These are phyloP conservation scores for Trichoderma sp. DNA, from an alignment of 2,329 filamentous ascomycete species.

Conservation along the genomic window DNA sequence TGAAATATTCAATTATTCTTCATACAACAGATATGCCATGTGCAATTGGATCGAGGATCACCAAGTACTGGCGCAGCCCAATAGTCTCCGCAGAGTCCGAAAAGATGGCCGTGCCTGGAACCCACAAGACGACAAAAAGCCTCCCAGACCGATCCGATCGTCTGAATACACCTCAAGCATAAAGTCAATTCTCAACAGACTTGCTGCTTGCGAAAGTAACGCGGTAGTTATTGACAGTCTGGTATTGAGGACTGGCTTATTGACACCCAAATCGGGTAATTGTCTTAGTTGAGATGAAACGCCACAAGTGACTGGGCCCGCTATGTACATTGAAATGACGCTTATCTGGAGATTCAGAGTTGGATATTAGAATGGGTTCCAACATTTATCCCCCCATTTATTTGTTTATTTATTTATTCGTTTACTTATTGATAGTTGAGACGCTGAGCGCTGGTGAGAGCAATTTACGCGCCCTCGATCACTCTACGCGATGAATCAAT, in stretches of 20 bases:
- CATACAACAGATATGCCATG: background rate
- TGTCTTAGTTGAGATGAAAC: background rate
- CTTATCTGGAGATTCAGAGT: too few species aligned
- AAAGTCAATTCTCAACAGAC: background rate
- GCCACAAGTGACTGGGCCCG: background rate
- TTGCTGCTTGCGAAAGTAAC: background rate
- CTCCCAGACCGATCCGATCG: background rate
- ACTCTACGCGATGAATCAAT: too few species aligned
- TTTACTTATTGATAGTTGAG: too few species aligned
- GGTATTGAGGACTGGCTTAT: constrained; percentile 22
- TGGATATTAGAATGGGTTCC: background rate
- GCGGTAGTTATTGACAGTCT: background rate
- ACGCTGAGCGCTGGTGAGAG: too few species aligned
- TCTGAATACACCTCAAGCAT: background rate
- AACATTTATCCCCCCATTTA: too few species aligned
- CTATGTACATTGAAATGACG: background rate
- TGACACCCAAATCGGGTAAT: constrained; percentile 20
- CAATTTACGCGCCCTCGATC: too few species aligned
- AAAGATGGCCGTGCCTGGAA: background rate
- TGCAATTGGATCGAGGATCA: background rate
- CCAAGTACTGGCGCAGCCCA: background rate
- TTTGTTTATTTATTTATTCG: background rate
- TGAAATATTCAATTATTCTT: background rate
- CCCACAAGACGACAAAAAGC: background rate
- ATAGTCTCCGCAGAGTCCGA: background rate